Evolutionary conservation across 2,329 filamentous ascomycete genomes (phyloP), one percentile per base, ranked within the genome.

Genomic region (Paecilomyces sp.): DNA sequence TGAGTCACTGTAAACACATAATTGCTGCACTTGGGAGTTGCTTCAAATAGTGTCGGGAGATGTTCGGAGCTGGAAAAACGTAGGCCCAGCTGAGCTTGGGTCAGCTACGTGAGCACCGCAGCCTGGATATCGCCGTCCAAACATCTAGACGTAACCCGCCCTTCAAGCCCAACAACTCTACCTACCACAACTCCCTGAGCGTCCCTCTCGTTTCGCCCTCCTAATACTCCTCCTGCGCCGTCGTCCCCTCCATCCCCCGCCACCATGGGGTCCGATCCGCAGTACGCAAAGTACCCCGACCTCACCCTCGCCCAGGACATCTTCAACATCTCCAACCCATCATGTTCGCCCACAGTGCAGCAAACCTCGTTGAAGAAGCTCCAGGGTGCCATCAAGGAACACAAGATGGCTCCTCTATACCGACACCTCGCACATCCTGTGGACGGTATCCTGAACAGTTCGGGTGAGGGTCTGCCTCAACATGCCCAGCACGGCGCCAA

Each of bases 361-460:
- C 79, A 86, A 70, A 71, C 77, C 34, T 85, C 85, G 34, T 75
- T 87, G 66, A 81, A 83, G 68, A 80, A 81, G 61, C 77, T 88
- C 57, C 84, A 87, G 79, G 78, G 85, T 82, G 85, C 80, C 65
- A 87, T 88, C 73, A 74, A 75, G 60, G 81, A 86, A 70, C 77
- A 85, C 66, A 86, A 86, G 71, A 88, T 88, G 85, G 85, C 85
- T 25, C 85, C 85, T 18, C 79, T 88, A 54, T 88, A 88, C 73
- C 80, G 84, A 67, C 82, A 87, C 67, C 80, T 88, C 54, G 85
- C 85, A 60, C 85, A 88, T 70, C 85, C 85, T 1, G 77, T 79
- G 18, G 84, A 94, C 63, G 92, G 92, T 62, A 87, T 94, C 63
- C 79, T 96, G 72, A 96, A 96, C 74, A 80, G 81, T 58, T 78